Evolutionary conservation across 108 stramenopile genomes (phyloP).

Genomic region (Phaeodactylum tricornutum): DNA sequence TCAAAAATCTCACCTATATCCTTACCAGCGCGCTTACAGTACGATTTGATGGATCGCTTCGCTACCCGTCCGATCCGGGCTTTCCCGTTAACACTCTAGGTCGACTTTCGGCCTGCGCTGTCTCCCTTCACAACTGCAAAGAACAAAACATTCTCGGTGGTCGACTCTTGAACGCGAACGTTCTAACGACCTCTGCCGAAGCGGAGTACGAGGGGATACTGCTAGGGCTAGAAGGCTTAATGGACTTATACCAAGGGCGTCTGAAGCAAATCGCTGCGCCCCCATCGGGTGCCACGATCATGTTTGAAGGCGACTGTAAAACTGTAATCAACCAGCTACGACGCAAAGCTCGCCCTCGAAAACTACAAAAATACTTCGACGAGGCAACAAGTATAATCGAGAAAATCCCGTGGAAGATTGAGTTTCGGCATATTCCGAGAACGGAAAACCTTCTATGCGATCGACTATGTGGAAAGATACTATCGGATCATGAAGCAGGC

Average conservation of each 20-base stretch:
- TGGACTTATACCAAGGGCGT: not conserved
- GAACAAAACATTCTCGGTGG: not conserved
- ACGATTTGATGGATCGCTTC: constrained; percentile 59
- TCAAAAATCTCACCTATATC: too few species aligned
- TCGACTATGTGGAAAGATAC: constrained; percentile 26
- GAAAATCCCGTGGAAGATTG: not conserved
- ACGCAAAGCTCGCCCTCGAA: constrained; percentile 38
- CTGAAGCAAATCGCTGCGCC: not conserved
- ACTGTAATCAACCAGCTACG: constrained; percentile 57
- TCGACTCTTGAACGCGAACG: not conserved
- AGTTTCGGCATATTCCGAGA: constrained; percentile 40
- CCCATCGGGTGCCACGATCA: constrained; percentile 11
- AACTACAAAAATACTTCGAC: constrained; percentile 30
- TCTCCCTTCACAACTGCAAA: constrained; percentile 13
- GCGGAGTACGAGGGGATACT: constrained; percentile 59
- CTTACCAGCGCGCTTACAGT: too few species aligned
- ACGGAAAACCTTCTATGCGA: constrained; percentile 47
- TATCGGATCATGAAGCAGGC: not conserved
- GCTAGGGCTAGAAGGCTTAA: constrained; percentile 41
- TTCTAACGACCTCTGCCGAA: constrained; percentile 43
- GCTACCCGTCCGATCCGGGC: constrained; percentile 45
- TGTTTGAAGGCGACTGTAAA: constrained; percentile 65
- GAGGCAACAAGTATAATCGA: constrained; percentile 4
- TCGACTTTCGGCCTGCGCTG: constrained; percentile 25
- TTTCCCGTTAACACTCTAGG: constrained; percentile 14